phyloP scores from a whole-genome alignment of 2,329 filamentous ascomycete species.

The Raffaelea albimanens region DNA sequence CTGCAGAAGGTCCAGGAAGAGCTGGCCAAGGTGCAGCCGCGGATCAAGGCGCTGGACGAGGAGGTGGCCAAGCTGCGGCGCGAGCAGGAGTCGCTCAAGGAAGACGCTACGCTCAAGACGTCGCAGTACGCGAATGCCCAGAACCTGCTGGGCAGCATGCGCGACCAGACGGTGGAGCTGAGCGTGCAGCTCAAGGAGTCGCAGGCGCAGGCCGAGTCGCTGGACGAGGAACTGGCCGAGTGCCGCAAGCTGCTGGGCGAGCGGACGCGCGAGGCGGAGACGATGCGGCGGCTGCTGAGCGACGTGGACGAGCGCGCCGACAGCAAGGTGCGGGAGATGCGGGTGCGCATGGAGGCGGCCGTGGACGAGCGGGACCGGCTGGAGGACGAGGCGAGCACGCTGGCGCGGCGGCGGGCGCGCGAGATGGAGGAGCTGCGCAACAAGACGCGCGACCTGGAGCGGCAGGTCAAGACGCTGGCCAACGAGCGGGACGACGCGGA shows the following conservation, averaged over 20 bases:
- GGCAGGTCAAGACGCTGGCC: constrained; percentile 58
- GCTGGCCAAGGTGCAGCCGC: constrained; percentile 52
- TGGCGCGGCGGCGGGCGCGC: constrained; percentile 64
- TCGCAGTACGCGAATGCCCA: constrained; percentile 82
- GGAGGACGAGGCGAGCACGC: constrained; percentile 78
- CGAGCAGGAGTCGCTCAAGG: constrained; percentile 58
- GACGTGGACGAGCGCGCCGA: constrained; percentile 83
- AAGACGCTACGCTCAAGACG: constrained; percentile 75
- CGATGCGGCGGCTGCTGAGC: constrained; percentile 79
- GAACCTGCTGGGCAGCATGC: constrained; percentile 81
- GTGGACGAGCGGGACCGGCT: constrained; percentile 90
- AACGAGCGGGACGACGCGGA: constrained; percentile 74
- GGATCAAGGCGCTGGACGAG: constrained; percentile 60
- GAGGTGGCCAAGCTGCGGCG: constrained; percentile 58
- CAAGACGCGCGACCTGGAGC: constrained; percentile 73
- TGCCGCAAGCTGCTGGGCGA: constrained; percentile 79
- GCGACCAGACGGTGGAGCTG: constrained; percentile 82
- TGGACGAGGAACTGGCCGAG: constrained; percentile 88
- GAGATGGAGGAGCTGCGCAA: constrained; percentile 81
- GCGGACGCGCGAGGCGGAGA: constrained; percentile 84
- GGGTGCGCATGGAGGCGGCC: constrained; percentile 75
- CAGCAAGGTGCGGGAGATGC: constrained; percentile 75
- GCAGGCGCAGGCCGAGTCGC: constrained; percentile 67
- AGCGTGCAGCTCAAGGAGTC: constrained; percentile 87
- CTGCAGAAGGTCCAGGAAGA: constrained; percentile 66